Conservation (phyloP, 2,329 filamentous ascomycete genomes). For the Alternaria triticina region DNA sequence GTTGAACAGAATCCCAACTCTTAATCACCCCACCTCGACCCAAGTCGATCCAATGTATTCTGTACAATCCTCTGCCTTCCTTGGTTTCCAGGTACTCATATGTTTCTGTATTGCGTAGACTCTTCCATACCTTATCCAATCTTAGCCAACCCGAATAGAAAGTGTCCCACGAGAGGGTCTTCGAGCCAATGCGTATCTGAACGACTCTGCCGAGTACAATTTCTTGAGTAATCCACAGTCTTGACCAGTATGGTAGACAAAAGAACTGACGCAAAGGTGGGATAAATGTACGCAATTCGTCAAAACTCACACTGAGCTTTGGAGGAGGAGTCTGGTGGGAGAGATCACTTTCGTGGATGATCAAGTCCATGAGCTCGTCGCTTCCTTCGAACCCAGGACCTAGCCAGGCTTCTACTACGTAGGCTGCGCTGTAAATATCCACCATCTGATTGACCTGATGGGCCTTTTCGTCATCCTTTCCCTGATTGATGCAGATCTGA, state of each 20-base stretch:
- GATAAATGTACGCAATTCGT: accelerated
- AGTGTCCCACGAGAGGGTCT: not conserved
- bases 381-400: not conserved
- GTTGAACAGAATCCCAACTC: too few relatives aligned
- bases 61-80: too few relatives aligned
- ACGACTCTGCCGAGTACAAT: not conserved
- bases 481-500: not conserved
- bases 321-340: accelerated
- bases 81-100: too few relatives aligned
- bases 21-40: too few relatives aligned
- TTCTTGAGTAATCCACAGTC: not conserved
- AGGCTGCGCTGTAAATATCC: not conserved
- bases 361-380: not conserved
- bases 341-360: accelerated
- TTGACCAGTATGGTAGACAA: not conserved
- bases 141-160: not conserved
- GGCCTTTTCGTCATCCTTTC: not conserved
- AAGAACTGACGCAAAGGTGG: not conserved
- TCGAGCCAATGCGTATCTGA: not conserved
- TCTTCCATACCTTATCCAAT: too few relatives aligned
- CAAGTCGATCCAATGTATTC: too few relatives aligned
- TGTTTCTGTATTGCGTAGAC: too few relatives aligned
- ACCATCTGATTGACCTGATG: not conserved
- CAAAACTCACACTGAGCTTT: not conserved
- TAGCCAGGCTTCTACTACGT: not conserved